A percentile compares a stretch with the other conserved stretches of the same genome.
These are phyloP conservation scores for Botrytis byssoidea DNA, from an alignment of 2,329 filamentous ascomycete species.

Conservation along the genomic window DNA sequence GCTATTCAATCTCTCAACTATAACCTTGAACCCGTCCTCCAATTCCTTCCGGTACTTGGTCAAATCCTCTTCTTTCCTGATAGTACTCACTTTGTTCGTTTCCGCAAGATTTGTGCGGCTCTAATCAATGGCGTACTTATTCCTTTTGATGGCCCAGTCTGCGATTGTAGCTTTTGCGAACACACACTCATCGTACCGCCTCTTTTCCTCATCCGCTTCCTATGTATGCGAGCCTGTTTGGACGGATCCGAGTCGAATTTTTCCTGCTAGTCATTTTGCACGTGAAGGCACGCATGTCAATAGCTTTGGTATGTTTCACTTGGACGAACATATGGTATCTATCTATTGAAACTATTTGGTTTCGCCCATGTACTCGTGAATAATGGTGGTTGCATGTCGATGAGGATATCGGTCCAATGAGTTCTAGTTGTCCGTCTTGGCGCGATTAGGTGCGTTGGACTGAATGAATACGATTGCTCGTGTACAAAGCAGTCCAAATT, in stretches of 20 bases:
- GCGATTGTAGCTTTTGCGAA: background rate
- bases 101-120: too few relatives aligned
- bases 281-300: conserved; percentile 20
- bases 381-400: conserved; percentile 14
- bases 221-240: conserved; percentile 3
- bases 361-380: conserved; percentile 24
- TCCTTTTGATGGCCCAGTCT: background rate
- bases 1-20: background rate
- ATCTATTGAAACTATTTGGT: conserved; percentile 23
- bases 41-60: background rate
- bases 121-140: too few relatives aligned
- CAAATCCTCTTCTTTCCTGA: background rate
- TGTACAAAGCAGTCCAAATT: conserved; percentile 20
- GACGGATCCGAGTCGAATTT: conserved; percentile 17
- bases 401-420: conserved; percentile 19
- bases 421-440: background rate
- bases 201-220: background rate
- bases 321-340: conserved; percentile 20
- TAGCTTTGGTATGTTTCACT: conserved; percentile 19
- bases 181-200: background rate
- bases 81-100: background rate
- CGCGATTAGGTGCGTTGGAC: background rate
- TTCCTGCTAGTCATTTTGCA: conserved; percentile 22
- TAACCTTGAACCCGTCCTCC: too few relatives aligned
- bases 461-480: conserved; percentile 16